These are phyloP conservation scores for Fusarium newnesense DNA, from an alignment of 2,329 filamentous ascomycete genomes.

Conservation along the genomic window DNA sequence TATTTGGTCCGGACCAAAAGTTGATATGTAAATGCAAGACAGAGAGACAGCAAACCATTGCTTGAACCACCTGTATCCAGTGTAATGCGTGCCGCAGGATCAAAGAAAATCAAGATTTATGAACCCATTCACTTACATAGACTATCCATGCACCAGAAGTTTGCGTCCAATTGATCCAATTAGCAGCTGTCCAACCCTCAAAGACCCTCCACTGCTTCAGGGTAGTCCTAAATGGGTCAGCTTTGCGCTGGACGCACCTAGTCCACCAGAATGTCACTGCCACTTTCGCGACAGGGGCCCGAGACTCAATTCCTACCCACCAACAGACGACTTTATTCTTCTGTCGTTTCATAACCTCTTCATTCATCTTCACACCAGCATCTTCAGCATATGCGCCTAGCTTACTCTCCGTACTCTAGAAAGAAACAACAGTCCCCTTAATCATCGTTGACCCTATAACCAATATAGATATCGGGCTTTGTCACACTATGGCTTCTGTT, in stretches of 20 bases:
- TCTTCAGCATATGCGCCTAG: neutral
- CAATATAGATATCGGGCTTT: neutral
- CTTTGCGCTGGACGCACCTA: neutral
- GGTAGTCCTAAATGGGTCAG: neutral
- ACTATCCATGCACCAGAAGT: neutral
- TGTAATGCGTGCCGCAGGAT: neutral
- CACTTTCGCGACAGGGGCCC: constrained; percentile 15
- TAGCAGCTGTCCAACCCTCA: neutral
- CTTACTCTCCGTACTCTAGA: neutral
- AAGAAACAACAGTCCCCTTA: neutral
- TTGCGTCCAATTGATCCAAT: neutral
- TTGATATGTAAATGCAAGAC: neutral
- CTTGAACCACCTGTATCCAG: neutral
- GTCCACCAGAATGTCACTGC: constrained; percentile 19
- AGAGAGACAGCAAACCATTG: neutral
- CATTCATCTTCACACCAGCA: neutral
- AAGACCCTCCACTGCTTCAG: neutral
- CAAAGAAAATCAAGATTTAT: neutral
- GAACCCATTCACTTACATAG: neutral
- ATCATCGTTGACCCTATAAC: neutral
- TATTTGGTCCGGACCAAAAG: neutral
- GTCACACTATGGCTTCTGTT: constrained; percentile 16
- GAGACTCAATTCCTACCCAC: constrained; percentile 12
- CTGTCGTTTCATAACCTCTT: neutral
- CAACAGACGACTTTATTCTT: neutral